A percentile compares a stretch with the other conserved stretches of the same genome.
phyloP scores from a whole-genome alignment of 1,284 basidiomycete genomes.

The Ustilago shanxiensis region DNA sequence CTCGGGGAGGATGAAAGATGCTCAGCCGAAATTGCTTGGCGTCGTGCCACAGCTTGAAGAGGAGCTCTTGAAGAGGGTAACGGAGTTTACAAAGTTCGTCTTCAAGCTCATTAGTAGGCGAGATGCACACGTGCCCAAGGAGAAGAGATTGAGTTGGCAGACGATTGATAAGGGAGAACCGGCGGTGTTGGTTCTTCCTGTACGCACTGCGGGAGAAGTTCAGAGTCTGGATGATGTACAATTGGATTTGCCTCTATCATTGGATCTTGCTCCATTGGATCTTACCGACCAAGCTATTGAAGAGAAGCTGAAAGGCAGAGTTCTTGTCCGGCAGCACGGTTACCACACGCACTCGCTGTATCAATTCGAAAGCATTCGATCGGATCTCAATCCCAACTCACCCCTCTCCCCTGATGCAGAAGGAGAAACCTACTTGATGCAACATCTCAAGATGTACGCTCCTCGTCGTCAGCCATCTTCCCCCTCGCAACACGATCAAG shows the following conservation, averaged over 20 bases:
- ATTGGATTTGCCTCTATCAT: conserved; percentile 15
- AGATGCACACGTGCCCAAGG: neutral
- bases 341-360: conserved; percentile 21
- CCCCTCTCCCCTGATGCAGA: neutral
- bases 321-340: conserved; percentile 25
- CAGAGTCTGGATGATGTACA: conserved; percentile 2
- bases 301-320: conserved; percentile 1
- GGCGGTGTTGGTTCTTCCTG: conserved; percentile 23
- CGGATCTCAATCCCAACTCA: conserved; percentile 13
- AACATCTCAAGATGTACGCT: conserved; percentile 26
- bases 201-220: conserved; percentile 11
- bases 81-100: conserved; percentile 18
- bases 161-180: conserved; percentile 12
- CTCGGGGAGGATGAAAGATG: conserved; percentile 6
- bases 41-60: neutral
- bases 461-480: conserved; percentile 1
- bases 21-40: conserved; percentile 8
- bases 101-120: conserved; percentile 16
- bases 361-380: conserved; percentile 9
- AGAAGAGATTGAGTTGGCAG: neutral
- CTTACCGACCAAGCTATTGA: neutral
- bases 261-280: neutral
- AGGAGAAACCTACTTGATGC: conserved; percentile 14
- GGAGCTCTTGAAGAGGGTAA: conserved; percentile 11
- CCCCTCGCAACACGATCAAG: neutral